Conservation (phyloP, 2,329 filamentous ascomycete species). For the Fusarium piperis region DNA sequence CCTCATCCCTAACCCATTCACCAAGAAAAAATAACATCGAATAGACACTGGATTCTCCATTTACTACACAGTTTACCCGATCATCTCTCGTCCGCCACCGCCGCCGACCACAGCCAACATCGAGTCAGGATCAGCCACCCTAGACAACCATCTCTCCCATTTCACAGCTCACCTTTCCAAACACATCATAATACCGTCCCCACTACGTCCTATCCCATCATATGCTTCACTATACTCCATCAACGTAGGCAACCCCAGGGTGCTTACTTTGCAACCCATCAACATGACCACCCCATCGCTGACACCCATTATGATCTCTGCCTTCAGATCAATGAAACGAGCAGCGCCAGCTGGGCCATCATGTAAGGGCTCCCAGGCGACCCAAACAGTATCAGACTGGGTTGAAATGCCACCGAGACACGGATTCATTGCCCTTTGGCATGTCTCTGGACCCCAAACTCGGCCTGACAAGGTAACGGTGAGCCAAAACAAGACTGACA, state of each 20-base stretch:
- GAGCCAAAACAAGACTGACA: not conserved
- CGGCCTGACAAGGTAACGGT: not conserved
- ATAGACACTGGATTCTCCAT: conserved; percentile 51
- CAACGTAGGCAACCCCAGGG: conserved; percentile 47
- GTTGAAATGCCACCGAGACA: conserved; percentile 70
- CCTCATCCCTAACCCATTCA: conserved; percentile 56
- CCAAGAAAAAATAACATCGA: conserved; percentile 58
- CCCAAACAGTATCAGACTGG: conserved; percentile 62
- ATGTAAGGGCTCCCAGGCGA: conserved; percentile 71
- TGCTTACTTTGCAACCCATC: conserved; percentile 74
- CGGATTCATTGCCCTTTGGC: conserved; percentile 69
- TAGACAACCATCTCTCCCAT: conserved; percentile 52
- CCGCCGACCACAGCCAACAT: conserved; percentile 48
- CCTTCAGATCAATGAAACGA: conserved; percentile 74
- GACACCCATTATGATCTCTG: conserved; percentile 76
- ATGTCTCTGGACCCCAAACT: conserved; percentile 30
- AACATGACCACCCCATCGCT: conserved; percentile 77
- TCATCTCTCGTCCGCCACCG: not conserved
- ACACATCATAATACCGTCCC: conserved; percentile 34
- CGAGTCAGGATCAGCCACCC: conserved; percentile 50
- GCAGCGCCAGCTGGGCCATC: conserved; percentile 71
- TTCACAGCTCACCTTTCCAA: conserved; percentile 49
- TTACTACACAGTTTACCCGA: not conserved
- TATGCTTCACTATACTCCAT: conserved; percentile 51
- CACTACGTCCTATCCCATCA: conserved; percentile 47